These are phyloP conservation scores for Astragalus membranaceus DNA, from an alignment of 306 rosid species.

Conservation along the genomic window DNA sequence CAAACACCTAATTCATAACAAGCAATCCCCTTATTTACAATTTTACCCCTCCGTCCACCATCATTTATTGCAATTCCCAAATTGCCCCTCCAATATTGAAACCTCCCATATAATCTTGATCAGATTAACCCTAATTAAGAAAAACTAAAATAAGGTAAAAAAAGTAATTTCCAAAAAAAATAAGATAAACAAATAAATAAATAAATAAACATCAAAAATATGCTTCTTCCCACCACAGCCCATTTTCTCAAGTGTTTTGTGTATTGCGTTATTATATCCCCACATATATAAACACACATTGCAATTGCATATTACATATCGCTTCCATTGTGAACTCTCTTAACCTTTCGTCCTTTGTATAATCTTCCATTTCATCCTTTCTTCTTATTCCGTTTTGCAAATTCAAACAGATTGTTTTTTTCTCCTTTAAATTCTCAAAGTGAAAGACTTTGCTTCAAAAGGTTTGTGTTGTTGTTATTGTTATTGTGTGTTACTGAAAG, in stretches of 20 bases:
- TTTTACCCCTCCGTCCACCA: no score
- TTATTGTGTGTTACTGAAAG: not conserved
- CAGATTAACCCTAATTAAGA: constrained; percentile 26
- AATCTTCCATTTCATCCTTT: constrained; percentile 1
- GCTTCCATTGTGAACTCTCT: constrained; percentile 28
- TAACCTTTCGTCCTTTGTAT: not conserved
- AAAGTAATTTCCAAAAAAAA: no score
- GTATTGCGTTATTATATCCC: constrained; percentile 1
- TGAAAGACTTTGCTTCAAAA: constrained; percentile 20
- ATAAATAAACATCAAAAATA: not conserved
- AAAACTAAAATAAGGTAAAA: not conserved
- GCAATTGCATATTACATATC: not conserved
- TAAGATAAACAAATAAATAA: no score
- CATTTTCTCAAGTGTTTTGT: constrained; percentile 1
- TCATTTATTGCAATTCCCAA: not conserved
- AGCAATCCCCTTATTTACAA: no score
- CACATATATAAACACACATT: constrained; percentile 1
- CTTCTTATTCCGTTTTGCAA: constrained; percentile 15
- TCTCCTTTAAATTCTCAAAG: not conserved
- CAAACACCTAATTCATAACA: not conserved
- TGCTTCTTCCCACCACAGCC: constrained; percentile 5
- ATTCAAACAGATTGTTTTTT: not conserved
- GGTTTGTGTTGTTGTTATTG: constrained; percentile 16
- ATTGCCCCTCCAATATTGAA: not conserved
- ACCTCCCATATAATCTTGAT: not conserved